These are phyloP conservation scores for Wickerhamomyces canadensis DNA, from an alignment of 805 yeast species.

Conservation along the genomic window DNA sequence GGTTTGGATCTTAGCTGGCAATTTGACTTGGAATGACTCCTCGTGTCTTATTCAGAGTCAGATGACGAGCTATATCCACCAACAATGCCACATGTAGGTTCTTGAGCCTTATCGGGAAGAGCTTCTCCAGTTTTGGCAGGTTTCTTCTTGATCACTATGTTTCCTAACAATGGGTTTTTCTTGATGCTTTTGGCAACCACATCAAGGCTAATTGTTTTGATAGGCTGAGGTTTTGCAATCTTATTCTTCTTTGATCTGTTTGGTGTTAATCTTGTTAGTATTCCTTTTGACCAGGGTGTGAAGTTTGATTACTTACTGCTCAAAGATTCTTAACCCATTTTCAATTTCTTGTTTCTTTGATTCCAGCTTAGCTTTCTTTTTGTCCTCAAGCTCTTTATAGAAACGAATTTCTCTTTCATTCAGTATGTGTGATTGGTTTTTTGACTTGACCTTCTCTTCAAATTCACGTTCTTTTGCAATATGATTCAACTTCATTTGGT, in stretches of 20 bases:
- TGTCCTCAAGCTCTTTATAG: conserved; percentile 11
- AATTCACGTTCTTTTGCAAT: conserved; percentile 19
- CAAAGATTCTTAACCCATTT: conserved; percentile 14
- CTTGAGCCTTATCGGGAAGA: too few species aligned
- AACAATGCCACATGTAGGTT: too few species aligned
- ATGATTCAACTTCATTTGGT: conserved; percentile 24
- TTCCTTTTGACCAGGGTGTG: not conserved
- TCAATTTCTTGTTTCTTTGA: conserved; percentile 16
- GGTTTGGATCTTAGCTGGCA: too few species aligned
- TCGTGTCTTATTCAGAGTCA: too few species aligned
- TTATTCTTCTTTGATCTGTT: conserved; percentile 5
- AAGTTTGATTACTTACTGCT: conserved; percentile 11
- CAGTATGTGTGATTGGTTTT: conserved; percentile 16
- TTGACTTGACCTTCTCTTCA: conserved; percentile 19
- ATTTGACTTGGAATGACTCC: too few species aligned
- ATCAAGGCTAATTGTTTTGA: not conserved
- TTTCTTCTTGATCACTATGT: not conserved
- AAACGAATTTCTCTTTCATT: conserved; percentile 17
- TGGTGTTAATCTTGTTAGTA: conserved; percentile 5
- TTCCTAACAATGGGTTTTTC: not conserved
- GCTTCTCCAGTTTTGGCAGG: too few species aligned
- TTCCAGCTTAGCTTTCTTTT: conserved; percentile 7
- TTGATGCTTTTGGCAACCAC: not conserved
- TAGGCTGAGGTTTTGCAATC: not conserved
- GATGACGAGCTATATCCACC: too few species aligned